phyloP scores from a whole-genome alignment of 2,329 filamentous ascomycete genomes.

The Calonectria pauciramosa region DNA sequence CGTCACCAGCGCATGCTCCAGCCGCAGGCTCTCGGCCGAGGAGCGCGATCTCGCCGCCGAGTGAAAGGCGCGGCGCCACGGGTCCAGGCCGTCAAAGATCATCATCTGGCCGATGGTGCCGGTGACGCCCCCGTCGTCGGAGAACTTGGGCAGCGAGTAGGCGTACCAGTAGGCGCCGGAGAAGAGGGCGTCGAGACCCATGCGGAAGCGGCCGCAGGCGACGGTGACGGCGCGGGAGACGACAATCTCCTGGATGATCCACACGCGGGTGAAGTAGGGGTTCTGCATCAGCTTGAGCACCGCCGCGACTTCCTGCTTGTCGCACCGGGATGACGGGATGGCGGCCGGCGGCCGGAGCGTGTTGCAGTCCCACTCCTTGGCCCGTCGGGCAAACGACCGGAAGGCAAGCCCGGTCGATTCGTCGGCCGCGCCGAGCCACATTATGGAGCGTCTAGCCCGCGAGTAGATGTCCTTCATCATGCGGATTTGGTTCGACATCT shows the following conservation, averaged over 20 bases:
- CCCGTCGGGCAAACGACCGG: slow-evolving; percentile 3
- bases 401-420: slow-evolving; percentile 4
- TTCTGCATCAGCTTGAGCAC: slow-evolving; percentile 18
- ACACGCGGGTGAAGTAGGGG: slow-evolving; percentile 15
- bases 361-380: slow-evolving; percentile 6
- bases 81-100: slow-evolving; percentile 14
- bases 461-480: slow-evolving; percentile 22
- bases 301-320: background rate
- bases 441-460: slow-evolving; percentile 5
- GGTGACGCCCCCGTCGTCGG: slow-evolving; percentile 3
- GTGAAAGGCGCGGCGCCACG: slow-evolving; percentile 17
- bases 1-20: slow-evolving; percentile 14
- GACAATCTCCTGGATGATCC: slow-evolving; percentile 21
- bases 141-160: slow-evolving; percentile 21
- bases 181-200: slow-evolving; percentile 11
- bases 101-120: slow-evolving; percentile 12
- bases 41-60: background rate
- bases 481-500: slow-evolving; percentile 13
- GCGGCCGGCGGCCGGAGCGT: slow-evolving; percentile 4
- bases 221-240: slow-evolving; percentile 9
- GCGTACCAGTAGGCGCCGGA: slow-evolving; percentile 17
- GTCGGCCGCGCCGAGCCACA: slow-evolving; percentile 14
- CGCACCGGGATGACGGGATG: slow-evolving; percentile 9
- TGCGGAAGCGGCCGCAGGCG: slow-evolving; percentile 13
- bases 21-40: background rate